A percentile compares a stretch with the other conserved stretches of the same genome.
These are phyloP conservation scores for Termitomyces sp. DNA, from an alignment of 768 basidiomycete genomes.

Conservation along the genomic window DNA sequence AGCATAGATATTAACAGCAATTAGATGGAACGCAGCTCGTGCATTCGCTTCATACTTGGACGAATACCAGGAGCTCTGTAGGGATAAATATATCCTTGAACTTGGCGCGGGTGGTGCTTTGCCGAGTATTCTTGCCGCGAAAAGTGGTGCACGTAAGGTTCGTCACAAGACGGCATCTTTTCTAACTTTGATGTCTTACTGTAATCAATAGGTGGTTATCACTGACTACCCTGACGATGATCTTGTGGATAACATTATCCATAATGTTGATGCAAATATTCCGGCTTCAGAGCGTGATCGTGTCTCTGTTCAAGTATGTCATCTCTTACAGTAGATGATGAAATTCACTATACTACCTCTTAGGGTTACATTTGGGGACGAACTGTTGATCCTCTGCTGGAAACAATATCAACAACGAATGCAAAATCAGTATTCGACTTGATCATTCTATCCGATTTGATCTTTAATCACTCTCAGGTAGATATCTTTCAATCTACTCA, in stretches of 20 bases:
- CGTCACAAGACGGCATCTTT: constrained; percentile 6
- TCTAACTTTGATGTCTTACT: not conserved
- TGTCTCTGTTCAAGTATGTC: constrained; percentile 25
- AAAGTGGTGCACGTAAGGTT: constrained; percentile 69
- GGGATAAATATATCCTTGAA: constrained; percentile 60
- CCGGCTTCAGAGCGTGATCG: constrained; percentile 29
- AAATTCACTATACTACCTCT: not conserved
- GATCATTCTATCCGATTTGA: constrained; percentile 86
- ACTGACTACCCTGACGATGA: constrained; percentile 90
- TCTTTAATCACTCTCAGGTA: constrained; percentile 94
- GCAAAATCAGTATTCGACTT: constrained; percentile 54
- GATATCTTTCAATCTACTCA: constrained; percentile 3
- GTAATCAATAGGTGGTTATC: constrained; percentile 56
- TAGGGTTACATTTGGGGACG: constrained; percentile 89
- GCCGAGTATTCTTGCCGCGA: constrained; percentile 72
- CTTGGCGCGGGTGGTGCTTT: constrained; percentile 93
- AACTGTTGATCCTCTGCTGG: constrained; percentile 42
- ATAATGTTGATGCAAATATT: constrained; percentile 66
- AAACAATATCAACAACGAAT: constrained; percentile 15
- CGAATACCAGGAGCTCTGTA: constrained; percentile 42
- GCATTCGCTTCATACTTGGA: constrained; percentile 72
- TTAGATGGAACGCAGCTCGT: constrained; percentile 70
- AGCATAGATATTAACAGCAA: not conserved
- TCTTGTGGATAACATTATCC: constrained; percentile 69
- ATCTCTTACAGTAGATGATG: not conserved